Percentiles rank a stretch among this genome's conserved stretches.
Conservation (phyloP, 345 rosid species). For the Brassica juncea region DNA sequence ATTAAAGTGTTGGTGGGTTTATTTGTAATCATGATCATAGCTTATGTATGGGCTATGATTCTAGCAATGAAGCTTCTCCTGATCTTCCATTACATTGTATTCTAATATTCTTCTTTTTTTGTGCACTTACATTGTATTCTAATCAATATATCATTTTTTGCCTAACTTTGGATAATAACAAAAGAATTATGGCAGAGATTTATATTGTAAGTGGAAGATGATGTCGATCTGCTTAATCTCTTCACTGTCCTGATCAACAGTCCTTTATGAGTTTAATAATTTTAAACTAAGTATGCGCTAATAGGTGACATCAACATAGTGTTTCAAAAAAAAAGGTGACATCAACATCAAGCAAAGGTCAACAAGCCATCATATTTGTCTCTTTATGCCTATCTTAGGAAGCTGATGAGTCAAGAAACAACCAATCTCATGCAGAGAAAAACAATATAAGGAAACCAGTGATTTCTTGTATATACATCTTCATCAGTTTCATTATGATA, state of each 20-base stretch:
- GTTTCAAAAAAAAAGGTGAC: too few species aligned
- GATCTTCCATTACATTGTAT: slow-evolving; percentile 19
- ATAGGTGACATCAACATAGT: slow-evolving; percentile 2
- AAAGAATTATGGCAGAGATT: neutral
- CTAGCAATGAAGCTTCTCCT: slow-evolving; percentile 34
- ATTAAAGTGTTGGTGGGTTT: slow-evolving; percentile 15
- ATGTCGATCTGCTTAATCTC: slow-evolving; percentile 20
- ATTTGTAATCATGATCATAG: slow-evolving; percentile 27
- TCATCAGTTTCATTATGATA: neutral
- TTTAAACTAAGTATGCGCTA: slow-evolving; percentile 5
- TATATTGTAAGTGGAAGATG: slow-evolving; percentile 36
- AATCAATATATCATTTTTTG: slow-evolving; percentile 20
- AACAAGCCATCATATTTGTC: slow-evolving; percentile 25
- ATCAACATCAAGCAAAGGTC: slow-evolving; percentile 20
- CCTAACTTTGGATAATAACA: slow-evolving; percentile 34
- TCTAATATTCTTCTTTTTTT: too few species aligned
- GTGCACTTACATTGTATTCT: slow-evolving; percentile 29
- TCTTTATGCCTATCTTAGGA: neutral
- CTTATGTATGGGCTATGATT: slow-evolving; percentile 33
- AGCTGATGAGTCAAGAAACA: slow-evolving; percentile 14
- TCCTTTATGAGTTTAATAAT: slow-evolving; percentile 13
- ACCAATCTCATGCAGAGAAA: slow-evolving; percentile 2
- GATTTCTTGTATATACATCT: neutral
- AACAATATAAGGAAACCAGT: neutral
- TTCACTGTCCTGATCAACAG: slow-evolving; percentile 27